These are phyloP conservation scores for Casuarina equisetifolia DNA, from an alignment of 306 rosid genomes.

Conservation along the genomic window DNA sequence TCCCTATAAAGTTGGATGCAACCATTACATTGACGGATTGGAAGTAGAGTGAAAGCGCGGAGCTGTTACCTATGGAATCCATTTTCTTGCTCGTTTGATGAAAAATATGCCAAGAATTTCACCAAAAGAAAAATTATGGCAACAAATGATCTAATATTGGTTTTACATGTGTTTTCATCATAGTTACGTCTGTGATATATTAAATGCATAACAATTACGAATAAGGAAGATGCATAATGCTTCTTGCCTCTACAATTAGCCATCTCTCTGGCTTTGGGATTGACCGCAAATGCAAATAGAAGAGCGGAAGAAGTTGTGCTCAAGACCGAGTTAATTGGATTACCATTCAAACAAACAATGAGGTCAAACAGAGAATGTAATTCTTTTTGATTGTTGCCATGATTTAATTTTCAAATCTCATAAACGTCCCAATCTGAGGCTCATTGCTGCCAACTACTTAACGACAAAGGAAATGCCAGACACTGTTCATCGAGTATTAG, in stretches of 20 bases:
- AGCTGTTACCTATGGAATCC: not conserved
- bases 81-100: not conserved
- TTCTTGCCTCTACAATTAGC: not conserved
- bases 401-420: not conserved
- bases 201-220: not conserved
- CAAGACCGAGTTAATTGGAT: not conserved
- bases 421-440: not conserved
- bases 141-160: not conserved
- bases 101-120: not conserved
- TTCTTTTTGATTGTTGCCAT: not conserved
- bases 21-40: not conserved
- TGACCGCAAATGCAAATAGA: not conserved
- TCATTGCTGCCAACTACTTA: not conserved
- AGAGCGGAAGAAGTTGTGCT: not conserved
- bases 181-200: not conserved
- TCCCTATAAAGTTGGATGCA: not conserved
- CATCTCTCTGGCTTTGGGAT: not conserved
- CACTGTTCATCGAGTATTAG: not conserved
- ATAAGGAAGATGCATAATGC: slow-evolving; percentile 3
- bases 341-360: not conserved
- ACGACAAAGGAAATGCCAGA: not conserved
- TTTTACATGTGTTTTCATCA: not conserved
- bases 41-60: not conserved
- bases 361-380: not conserved
- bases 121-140: not conserved